Evolutionary conservation across 2,329 filamentous ascomycete genomes (phyloP).

Genomic region (Sporothrix dimorphospora): DNA sequence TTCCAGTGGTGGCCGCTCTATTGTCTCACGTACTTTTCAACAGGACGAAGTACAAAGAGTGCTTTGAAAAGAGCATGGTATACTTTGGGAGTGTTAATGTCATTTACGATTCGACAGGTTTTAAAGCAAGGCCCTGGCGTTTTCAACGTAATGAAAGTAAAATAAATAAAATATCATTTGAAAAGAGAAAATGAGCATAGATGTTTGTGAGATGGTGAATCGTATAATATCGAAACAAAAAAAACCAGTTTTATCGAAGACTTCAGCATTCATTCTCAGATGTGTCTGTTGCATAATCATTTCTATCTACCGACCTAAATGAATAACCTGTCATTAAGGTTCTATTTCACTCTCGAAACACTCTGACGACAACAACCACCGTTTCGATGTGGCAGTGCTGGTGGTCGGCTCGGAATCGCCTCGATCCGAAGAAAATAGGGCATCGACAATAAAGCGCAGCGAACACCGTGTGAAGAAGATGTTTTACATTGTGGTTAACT

Average conservation of each 20-base stretch:
- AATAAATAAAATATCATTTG: not conserved
- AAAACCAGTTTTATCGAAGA: too few species aligned
- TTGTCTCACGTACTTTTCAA: too few species aligned
- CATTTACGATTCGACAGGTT: not conserved
- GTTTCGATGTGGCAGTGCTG: slow-evolving; percentile 1
- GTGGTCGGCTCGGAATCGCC: slow-evolving; percentile 8
- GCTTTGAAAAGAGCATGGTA: not conserved
- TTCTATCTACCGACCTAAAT: not conserved
- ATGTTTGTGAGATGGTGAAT: too few species aligned
- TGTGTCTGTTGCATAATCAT: not conserved
- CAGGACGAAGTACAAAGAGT: too few species aligned
- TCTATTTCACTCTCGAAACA: slow-evolving; percentile 6
- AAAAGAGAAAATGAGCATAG: too few species aligned
- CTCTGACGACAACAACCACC: not conserved
- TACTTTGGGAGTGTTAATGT: not conserved
- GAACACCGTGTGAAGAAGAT: not conserved
- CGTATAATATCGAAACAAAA: too few species aligned
- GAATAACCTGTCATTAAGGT: not conserved
- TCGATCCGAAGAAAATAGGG: not conserved
- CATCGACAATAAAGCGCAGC: too few species aligned
- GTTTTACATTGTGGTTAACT: too few species aligned
- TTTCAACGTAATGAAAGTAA: not conserved
- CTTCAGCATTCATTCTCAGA: too few species aligned
- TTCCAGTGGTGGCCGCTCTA: not conserved
- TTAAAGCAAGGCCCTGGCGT: not conserved